phyloP scores from a whole-genome alignment of 192 early-diverging fungal genomes.

The Haplosporangium gracile region DNA sequence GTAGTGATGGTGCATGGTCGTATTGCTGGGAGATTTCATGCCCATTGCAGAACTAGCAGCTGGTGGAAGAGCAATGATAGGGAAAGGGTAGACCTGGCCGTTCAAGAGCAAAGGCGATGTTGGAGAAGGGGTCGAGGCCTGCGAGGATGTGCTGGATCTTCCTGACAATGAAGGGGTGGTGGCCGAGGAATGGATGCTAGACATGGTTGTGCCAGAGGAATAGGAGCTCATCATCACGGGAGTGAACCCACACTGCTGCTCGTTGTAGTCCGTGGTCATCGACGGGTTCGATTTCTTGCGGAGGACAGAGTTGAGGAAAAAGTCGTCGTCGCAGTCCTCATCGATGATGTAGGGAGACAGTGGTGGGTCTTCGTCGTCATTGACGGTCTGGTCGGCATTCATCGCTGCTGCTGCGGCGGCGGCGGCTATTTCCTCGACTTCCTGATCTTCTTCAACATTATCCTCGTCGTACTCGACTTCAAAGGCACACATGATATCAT shows the following conservation, averaged over 20 bases:
- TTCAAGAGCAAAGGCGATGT: slow-evolving; percentile 25
- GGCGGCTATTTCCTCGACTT: not conserved
- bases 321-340: slow-evolving; percentile 41
- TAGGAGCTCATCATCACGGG: slow-evolving; percentile 27
- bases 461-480: slow-evolving; percentile 19
- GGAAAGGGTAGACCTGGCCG: slow-evolving; percentile 27
- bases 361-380: slow-evolving; percentile 9
- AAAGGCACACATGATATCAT: not conserved
- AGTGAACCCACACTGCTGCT: not conserved
- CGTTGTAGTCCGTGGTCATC: not conserved
- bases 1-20: slow-evolving; percentile 5
- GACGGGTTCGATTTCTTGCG: slow-evolving; percentile 14
- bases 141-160: slow-evolving; percentile 27
- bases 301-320: slow-evolving; percentile 53
- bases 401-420: not conserved
- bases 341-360: slow-evolving; percentile 50
- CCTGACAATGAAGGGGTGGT: slow-evolving; percentile 26
- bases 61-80: not conserved
- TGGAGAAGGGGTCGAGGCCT: slow-evolving; percentile 37
- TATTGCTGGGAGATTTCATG: not conserved
- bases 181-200: slow-evolving; percentile 10
- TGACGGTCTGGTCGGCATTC: not conserved
- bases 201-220: slow-evolving; percentile 21
- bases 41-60: not conserved
- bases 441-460: slow-evolving; percentile 5